Conservation (phyloP, 495 filamentous ascomycete species). For the Mytilinidion resinicola region DNA sequence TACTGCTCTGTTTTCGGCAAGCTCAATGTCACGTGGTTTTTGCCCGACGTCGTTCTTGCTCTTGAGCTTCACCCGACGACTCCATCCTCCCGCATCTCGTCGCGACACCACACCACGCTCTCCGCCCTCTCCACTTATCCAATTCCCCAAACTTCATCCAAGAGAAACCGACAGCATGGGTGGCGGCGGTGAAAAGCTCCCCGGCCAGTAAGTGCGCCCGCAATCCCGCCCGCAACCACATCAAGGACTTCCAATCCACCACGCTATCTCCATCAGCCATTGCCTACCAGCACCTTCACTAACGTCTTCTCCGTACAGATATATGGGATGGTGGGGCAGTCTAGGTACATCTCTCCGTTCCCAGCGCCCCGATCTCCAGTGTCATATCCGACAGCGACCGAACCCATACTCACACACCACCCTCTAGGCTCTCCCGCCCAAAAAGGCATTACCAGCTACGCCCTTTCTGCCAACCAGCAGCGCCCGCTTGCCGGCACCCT, state of each 20-base stretch:
- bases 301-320: slow-evolving; percentile 48
- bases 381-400: background rate
- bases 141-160: background rate
- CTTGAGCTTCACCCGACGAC: slow-evolving; percentile 4
- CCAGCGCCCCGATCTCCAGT: background rate
- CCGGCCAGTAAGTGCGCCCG: slow-evolving; percentile 35
- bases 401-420: slow-evolving; percentile 12
- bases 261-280: slow-evolving; percentile 4
- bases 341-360: slow-evolving; percentile 59
- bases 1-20: background rate
- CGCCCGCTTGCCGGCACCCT: slow-evolving; percentile 48
- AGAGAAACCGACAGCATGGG: slow-evolving; percentile 30
- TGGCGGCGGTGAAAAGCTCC: slow-evolving; percentile 36
- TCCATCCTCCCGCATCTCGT: slow-evolving; percentile 8
- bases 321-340: slow-evolving; percentile 76
- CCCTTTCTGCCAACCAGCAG: slow-evolving; percentile 46
- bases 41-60: background rate
- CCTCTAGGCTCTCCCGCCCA: slow-evolving; percentile 38
- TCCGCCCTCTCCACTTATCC: slow-evolving; percentile 11
- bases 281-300: slow-evolving; percentile 3
- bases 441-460: slow-evolving; percentile 52
- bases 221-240: slow-evolving; percentile 4
- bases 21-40: background rate
- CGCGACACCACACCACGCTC: background rate
- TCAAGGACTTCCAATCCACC: slow-evolving; percentile 2